Conservation (phyloP, 148 eudicot species). For the Hydrangea macrophylla region DNA sequence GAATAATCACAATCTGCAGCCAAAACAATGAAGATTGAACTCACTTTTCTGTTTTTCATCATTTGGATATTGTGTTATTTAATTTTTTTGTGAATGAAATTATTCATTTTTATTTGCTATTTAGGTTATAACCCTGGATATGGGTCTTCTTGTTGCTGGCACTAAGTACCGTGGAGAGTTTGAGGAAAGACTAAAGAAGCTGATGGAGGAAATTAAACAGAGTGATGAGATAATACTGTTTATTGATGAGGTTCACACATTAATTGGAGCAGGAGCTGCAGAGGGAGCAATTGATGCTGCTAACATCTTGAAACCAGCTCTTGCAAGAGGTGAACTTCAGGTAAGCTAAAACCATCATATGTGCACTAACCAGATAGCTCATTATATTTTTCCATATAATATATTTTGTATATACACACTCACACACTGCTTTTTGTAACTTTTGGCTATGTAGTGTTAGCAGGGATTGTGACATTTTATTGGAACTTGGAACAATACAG, state of each 20-base stretch:
- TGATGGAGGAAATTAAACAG: conserved; percentile 93
- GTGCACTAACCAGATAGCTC: not conserved
- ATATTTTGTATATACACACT: not conserved
- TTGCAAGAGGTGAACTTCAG: conserved; percentile 95
- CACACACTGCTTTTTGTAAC: no score
- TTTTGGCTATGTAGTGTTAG: not conserved
- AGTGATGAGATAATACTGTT: conserved; percentile 78
- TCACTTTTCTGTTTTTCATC: not conserved
- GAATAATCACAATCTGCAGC: not conserved
- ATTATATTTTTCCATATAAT: not conserved
- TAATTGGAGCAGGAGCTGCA: conserved; percentile 90
- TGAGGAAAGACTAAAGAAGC: conserved; percentile 83
- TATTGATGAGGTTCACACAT: conserved; percentile 92
- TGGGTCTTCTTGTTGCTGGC: conserved; percentile 95
- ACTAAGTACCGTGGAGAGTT: conserved; percentile 93
- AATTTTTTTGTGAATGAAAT: not conserved
- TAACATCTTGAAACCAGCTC: conserved; percentile 88
- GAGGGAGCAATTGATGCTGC: conserved; percentile 99
- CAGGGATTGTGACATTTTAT: conserved; percentile 2
- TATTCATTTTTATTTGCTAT: not conserved
- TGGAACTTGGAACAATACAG: not conserved
- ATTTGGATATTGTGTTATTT: not conserved
- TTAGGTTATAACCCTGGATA: conserved; percentile 89
- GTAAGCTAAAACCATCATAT: conserved; percentile 22
- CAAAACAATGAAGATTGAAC: not conserved